A percentile compares a stretch with the other conserved stretches of the same genome.
Conservation (phyloP, 768 basidiomycete genomes). For the Boletus rufocinnamomeus region DNA sequence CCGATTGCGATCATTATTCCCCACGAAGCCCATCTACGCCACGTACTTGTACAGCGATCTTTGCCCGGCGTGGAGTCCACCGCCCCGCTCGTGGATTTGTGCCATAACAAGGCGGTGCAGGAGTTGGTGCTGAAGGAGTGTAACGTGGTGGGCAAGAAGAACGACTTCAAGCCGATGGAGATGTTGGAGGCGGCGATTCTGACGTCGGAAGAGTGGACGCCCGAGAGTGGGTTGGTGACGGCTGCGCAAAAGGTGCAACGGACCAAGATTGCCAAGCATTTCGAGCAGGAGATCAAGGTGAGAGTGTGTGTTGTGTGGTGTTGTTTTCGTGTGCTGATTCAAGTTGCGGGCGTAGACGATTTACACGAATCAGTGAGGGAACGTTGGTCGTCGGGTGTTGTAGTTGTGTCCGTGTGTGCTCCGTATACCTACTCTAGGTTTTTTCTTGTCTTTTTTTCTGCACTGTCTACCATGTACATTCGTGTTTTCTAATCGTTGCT, state of each 20-base stretch:
- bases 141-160: slow-evolving; percentile 85
- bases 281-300: slow-evolving; percentile 64
- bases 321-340: not conserved
- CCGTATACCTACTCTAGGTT: slow-evolving; percentile 4
- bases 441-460: not conserved
- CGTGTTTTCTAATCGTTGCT: not conserved
- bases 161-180: slow-evolving; percentile 80
- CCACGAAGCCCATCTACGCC: no score
- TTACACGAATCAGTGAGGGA: slow-evolving; percentile 34
- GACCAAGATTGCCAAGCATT: slow-evolving; percentile 65
- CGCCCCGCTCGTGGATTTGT: no score
- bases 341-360: slow-evolving; percentile 24
- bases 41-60: no score
- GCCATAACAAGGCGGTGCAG: no score
- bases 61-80: no score
- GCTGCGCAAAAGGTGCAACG: slow-evolving; percentile 92
- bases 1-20: no score
- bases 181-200: slow-evolving; percentile 76
- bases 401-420: not conserved
- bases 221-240: slow-evolving; percentile 84
- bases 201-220: slow-evolving; percentile 88
- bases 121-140: no score
- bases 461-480: not conserved
- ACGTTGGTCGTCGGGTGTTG: not conserved
- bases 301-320: no score